Base-by-base conservation (phyloP, 768 basidiomycete genomes). In the Rhodotorula taiwanensis region DNA sequence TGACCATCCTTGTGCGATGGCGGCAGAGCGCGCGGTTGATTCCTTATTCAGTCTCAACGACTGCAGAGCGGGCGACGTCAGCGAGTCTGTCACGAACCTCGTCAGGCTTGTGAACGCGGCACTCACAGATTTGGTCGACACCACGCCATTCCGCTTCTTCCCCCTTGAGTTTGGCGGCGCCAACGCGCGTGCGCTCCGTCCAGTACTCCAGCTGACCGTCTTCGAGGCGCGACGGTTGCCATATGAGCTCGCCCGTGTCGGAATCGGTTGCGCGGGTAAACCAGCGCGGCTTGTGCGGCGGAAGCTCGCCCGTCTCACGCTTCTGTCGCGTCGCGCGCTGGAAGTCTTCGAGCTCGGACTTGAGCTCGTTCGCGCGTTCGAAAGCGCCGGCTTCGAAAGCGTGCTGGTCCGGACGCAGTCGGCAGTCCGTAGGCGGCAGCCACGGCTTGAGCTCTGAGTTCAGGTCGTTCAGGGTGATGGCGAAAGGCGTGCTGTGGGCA, bases 361-460 rank as follows among this genome's bases (percentile, higher is more conserved):
- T 97, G 72, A 88, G 79, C 60, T 80, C 82, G 74, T 88, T 95
- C 62, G 87, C 90, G 51, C 82, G 80, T 71, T 88, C 90, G 71
- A 90, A 93, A 72, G 82, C 80, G 47, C 90, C 93, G 69, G 85
- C 73, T 79, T 98, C 93, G 75, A 98, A 97, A 30, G 93, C 91
- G 31, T 93, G 81, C 74, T 95, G 92, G 74, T 98, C 93, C 0
- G 91, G 91, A 0, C 93, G 83, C 31, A 95, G 76, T 6, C 94
- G 83, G 73, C 92, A 97, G 76, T 98, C 93, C 5, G 93, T 97
- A 3, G 89, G 88, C 33, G 85, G 85, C 4, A 98, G 69, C 74
- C 82, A 89, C 8, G 84, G 83, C 60, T 79, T 79, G 18, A 97
- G 77, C 15, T 84, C 82, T 42, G 78, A 76, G 0, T 90, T 89